Base-by-base conservation (phyloP, 345 rosid species). In the Arabidopsis suecica region DNA sequence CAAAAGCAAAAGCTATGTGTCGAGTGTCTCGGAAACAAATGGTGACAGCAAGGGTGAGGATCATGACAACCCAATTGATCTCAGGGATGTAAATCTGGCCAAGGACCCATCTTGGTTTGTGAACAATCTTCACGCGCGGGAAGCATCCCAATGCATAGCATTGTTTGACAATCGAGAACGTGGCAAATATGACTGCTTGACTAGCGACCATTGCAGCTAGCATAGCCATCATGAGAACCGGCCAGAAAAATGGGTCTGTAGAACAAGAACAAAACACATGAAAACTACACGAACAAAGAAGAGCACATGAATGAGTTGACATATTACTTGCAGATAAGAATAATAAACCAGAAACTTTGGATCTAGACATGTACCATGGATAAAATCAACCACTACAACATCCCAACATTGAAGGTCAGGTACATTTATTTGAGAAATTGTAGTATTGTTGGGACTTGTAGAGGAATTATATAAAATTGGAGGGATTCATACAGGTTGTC, bases 1-100 rank as follows among this genome's bases (percentile, higher is more conserved):
- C 99, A 20, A 90, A 95, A 71, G 99, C 93, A 56, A 88, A 85
- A 78, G 91, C 99, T 42, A 92, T 66, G 66, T 67, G 88, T 61
- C 74, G 84, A 37, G 84, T 82, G 85, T 86, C 87, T 66, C 55
- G 88, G 79, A 83, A 88, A 64, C 91, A 86, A 61, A 86, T 50
- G 12, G 87, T 87, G 64, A 92, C 87, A 32, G 87, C 81, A 68
- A 90, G 85, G 68, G 94, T 81, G 73, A 95, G 91, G 84, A 92
- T 75, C 97, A 95, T 86, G 49, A 89, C 93, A 56, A 87, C 84
- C 99, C 99, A 95, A 64, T 95, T 95, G 71, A 95, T 87, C 89
- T 92, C 98, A 6, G 98, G 99, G 74, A 95, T 88, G 84, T 85
- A 92, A 71, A 89, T 88, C 75, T 90, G 97, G 69, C 93, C 91